These are phyloP conservation scores for Candida pseudofarinosa DNA, from an alignment of 805 yeast genomes.

Conservation along the genomic window DNA sequence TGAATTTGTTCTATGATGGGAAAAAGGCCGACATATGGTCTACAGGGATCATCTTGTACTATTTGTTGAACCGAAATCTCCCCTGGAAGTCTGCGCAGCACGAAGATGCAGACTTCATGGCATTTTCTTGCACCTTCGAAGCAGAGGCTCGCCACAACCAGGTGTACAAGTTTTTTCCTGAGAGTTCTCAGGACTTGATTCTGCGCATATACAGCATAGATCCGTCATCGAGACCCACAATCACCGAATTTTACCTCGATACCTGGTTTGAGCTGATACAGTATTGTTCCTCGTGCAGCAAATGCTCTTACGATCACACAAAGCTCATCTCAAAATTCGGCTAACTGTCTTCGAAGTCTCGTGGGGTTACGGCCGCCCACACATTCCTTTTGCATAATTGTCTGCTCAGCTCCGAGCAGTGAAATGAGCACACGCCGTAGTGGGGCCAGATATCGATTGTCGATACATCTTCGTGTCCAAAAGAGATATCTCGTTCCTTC, in stretches of 20 bases:
- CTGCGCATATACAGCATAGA: slow-evolving; percentile 1
- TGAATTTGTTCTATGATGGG: slow-evolving; percentile 36
- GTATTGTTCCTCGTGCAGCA: neutral
- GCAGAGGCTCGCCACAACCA: neutral
- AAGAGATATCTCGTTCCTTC: too few relatives aligned
- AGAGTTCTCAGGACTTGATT: slow-evolving; percentile 6
- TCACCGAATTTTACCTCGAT: slow-evolving; percentile 5
- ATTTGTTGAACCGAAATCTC: slow-evolving; percentile 22
- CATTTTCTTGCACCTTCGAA: slow-evolving; percentile 1
- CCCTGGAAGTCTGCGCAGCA: slow-evolving; percentile 48
- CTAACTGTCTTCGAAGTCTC: too few relatives aligned
- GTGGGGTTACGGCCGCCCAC: too few relatives aligned
- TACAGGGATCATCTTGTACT: slow-evolving; percentile 40
- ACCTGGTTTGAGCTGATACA: slow-evolving; percentile 8
- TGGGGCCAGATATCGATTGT: too few relatives aligned
- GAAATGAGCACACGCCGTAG: too few relatives aligned
- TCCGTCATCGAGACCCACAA: slow-evolving; percentile 5
- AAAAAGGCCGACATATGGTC: slow-evolving; percentile 47
- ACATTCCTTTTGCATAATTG: too few relatives aligned
- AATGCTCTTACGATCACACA: neutral
- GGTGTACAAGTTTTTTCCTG: slow-evolving; percentile 6
- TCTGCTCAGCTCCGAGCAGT: too few relatives aligned
- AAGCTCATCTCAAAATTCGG: neutral
- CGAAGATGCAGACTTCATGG: slow-evolving; percentile 21
- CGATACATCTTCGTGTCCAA: too few relatives aligned